Percentiles rank a stretch among this genome's conserved stretches.
Conservation (phyloP, 345 rosid species). For the Eucalyptus pauciflora region DNA sequence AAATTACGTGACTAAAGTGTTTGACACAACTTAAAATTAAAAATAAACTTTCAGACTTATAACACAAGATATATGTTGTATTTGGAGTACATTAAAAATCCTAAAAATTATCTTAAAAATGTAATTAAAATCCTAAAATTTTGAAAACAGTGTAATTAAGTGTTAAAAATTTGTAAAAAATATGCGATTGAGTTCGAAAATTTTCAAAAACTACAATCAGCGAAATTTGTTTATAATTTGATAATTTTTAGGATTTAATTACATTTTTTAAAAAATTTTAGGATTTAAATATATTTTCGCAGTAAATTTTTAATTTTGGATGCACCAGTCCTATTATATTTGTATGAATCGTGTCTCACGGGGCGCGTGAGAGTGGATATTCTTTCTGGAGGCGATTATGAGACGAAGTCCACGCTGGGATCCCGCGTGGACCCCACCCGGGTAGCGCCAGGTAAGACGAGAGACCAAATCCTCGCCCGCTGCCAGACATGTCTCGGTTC, state of each 20-base stretch:
- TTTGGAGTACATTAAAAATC: not conserved
- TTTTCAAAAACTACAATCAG: no score
- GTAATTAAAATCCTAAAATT: no score
- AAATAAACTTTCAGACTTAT: not conserved
- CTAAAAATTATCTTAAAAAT: no score
- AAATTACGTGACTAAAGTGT: not conserved
- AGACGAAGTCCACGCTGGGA: not conserved
- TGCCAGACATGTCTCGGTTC: not conserved
- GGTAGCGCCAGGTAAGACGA: not conserved
- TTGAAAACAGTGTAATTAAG: no score
- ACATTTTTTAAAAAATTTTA: no score
- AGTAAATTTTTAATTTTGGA: no score
- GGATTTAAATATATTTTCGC: no score
- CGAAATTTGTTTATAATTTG: no score
- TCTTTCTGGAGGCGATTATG: not conserved
- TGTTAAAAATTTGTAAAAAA: no score
- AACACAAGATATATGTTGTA: not conserved
- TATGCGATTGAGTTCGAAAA: not conserved
- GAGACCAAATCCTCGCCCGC: not conserved
- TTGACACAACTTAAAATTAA: not conserved
- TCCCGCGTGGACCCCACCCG: not conserved
- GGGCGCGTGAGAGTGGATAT: not conserved
- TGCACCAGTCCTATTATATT: not conserved
- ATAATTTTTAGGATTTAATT: no score
- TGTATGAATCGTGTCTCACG: accelerated